phyloP scores from a whole-genome alignment of 1,284 basidiomycete genomes.

The Vanrija sp. region DNA sequence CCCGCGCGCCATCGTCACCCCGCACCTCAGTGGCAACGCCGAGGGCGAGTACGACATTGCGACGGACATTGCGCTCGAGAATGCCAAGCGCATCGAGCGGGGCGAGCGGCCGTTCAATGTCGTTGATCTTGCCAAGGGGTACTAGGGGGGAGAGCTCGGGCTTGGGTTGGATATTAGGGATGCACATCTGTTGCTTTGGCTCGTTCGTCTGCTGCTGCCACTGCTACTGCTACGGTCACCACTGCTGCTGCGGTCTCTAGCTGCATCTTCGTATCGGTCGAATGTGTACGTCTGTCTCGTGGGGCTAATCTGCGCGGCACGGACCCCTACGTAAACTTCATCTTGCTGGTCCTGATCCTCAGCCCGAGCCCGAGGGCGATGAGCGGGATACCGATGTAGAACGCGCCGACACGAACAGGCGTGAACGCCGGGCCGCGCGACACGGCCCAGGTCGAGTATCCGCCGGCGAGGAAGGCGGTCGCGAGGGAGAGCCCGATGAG shows the following conservation, averaged over 20 bases:
- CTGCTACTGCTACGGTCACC: no score
- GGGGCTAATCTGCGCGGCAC: no score
- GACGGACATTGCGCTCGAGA: constrained; percentile 40
- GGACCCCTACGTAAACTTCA: constrained; percentile 20
- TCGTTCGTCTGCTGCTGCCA: no score
- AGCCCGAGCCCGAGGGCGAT: constrained; percentile 32
- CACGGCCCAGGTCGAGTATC: constrained; percentile 35
- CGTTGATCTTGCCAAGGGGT: constrained; percentile 35
- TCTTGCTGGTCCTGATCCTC: constrained; percentile 34
- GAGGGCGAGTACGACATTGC: constrained; percentile 38
- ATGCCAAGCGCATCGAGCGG: constrained; percentile 30
- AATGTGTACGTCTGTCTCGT: no score
- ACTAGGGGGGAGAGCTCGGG: constrained; percentile 8
- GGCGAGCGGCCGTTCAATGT: constrained; percentile 30
- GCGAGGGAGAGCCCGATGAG: constrained; percentile 34
- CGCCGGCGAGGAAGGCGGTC: constrained; percentile 42
- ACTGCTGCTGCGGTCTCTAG: no score
- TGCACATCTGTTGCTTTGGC: neutral
- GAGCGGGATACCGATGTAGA: constrained; percentile 37
- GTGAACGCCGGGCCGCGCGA: constrained; percentile 1
- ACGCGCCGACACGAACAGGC: constrained; percentile 29
- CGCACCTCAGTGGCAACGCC: constrained; percentile 36
- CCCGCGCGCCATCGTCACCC: constrained; percentile 36
- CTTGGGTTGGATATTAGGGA: neutral
- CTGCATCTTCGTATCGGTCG: no score